phyloP scores from a whole-genome alignment of 179 eudicot species.

The Pouteria campechiana region DNA sequence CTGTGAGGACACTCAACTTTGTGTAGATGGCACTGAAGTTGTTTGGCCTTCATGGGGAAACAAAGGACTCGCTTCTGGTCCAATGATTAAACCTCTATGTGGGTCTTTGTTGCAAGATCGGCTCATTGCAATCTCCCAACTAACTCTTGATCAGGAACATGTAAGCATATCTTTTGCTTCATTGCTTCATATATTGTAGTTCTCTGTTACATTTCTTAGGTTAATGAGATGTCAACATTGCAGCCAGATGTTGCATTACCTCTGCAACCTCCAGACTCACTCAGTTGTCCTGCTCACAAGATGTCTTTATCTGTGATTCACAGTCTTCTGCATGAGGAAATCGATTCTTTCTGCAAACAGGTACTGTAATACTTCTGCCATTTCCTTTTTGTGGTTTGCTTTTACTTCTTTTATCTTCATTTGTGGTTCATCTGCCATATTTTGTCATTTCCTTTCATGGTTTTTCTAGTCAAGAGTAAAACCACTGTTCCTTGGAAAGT shows the following conservation, averaged over 20 bases:
- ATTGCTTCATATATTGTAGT: conserved; percentile 6
- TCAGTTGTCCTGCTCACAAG: conserved; percentile 36
- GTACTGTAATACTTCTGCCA: conserved; percentile 26
- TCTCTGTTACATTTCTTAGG: background rate
- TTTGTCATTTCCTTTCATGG: too few species aligned
- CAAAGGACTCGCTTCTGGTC: conserved; percentile 53
- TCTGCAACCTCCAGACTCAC: conserved; percentile 64
- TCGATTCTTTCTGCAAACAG: conserved; percentile 88
- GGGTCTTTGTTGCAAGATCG: conserved; percentile 86
- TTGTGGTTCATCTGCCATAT: too few species aligned
- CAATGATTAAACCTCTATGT: conserved; percentile 61
- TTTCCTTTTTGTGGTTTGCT: background rate
- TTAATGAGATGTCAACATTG: conserved; percentile 4
- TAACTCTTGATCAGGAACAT: conserved; percentile 93
- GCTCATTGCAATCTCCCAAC: conserved; percentile 77
- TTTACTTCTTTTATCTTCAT: too few species aligned
- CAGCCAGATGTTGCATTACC: conserved; percentile 93
- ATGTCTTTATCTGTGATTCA: conserved; percentile 61
- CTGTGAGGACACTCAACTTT: conserved; percentile 68
- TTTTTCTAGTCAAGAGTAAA: too few species aligned
- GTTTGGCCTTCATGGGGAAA: conserved; percentile 93
- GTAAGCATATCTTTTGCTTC: conserved; percentile 24
- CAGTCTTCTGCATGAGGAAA: conserved; percentile 77
- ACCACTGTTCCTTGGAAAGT: too few species aligned
- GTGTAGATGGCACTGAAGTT: conserved; percentile 80